A percentile compares a stretch with the other conserved stretches of the same genome.
phyloP scores from a whole-genome alignment of 106 monocot genomes.

The Vanilla planifolia region DNA sequence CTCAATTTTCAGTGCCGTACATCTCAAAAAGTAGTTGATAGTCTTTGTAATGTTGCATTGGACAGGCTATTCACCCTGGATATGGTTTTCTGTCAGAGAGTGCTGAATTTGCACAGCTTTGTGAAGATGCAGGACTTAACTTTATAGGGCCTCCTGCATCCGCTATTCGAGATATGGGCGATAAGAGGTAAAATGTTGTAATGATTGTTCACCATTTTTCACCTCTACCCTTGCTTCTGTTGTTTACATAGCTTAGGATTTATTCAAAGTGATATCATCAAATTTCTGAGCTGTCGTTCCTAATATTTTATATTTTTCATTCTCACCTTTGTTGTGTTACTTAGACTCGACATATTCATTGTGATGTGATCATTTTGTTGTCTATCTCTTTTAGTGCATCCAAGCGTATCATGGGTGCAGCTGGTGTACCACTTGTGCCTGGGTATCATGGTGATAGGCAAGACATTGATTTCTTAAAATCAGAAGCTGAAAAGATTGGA shows the following conservation, averaged over 20 bases:
- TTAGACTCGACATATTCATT: no score
- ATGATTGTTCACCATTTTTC: not conserved
- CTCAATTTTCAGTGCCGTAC: not conserved
- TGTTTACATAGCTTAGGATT: not conserved
- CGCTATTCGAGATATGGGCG: conserved; percentile 99
- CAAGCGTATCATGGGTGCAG: conserved; percentile 94
- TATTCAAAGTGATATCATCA: not conserved
- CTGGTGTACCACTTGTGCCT: conserved; percentile 95
- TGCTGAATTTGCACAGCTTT: conserved; percentile 89
- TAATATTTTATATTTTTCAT: no score
- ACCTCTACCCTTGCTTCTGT: not conserved
- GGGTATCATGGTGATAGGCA: conserved; percentile 90
- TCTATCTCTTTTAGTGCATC: conserved; percentile 59
- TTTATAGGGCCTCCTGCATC: conserved; percentile 98
- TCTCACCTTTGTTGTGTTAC: no score
- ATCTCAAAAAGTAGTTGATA: not conserved
- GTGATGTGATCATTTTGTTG: not conserved
- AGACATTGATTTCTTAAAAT: conserved; percentile 69
- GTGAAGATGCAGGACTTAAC: conserved; percentile 73
- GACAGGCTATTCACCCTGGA: conserved; percentile 93
- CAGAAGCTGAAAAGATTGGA: conserved; percentile 90
- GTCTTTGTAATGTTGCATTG: not conserved
- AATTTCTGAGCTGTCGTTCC: no score
- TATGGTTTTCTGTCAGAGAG: conserved; percentile 98
- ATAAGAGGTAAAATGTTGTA: conserved; percentile 64